Base-by-base conservation (phyloP, 2,329 filamentous ascomycete species). In the Epichloe hybrida region DNA sequence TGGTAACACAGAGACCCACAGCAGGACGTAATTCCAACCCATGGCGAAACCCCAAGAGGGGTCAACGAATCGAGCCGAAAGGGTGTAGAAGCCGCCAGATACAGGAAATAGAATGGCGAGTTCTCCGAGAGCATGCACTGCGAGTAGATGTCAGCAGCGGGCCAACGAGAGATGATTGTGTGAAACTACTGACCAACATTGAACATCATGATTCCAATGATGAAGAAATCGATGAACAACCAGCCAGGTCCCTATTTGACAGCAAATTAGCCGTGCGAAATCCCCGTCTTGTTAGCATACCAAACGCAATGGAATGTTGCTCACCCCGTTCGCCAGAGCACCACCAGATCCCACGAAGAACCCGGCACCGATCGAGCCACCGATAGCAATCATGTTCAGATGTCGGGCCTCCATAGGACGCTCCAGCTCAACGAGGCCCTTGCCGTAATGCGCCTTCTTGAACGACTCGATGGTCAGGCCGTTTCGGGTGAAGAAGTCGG, bases 141-240 rank as follows among this genome's bases (percentile, higher is more conserved):
- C 3, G 8, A 2, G 44, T 7, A n/a, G 34, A 9, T 4, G 23
- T 45, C 9, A 43, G 41, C 9, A n/a, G 21, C n/a, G 13, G 23
- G 6, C 21, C 36, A 27, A 31, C 3, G 11, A 21, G 20, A 41
- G 8, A 38, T 4, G 3, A 27, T 36, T 3, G n/a, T 15, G 23
- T 15, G 15, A 13, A 34, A 20, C 5, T 8, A 55, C 59, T 52
- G 59, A 66, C 65, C 65, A 45, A 79, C 77, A 56, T 78, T 76
- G 59, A 80, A 76, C 64, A 81, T 75, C 76, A 80, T 79, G 57
- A 76, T 53, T 60, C 77, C 77, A 52, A 79, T 75, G 51, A 80
- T 76, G 15, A 73, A 52, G 57, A 80, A 80, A 50, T 72, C 70
- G 46, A 75, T 63, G 13, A 75, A 58, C 8, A 74, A 58, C 45